phyloP scores from a whole-genome alignment of 2,329 filamentous ascomycete species.

The Moelleriella libera region DNA sequence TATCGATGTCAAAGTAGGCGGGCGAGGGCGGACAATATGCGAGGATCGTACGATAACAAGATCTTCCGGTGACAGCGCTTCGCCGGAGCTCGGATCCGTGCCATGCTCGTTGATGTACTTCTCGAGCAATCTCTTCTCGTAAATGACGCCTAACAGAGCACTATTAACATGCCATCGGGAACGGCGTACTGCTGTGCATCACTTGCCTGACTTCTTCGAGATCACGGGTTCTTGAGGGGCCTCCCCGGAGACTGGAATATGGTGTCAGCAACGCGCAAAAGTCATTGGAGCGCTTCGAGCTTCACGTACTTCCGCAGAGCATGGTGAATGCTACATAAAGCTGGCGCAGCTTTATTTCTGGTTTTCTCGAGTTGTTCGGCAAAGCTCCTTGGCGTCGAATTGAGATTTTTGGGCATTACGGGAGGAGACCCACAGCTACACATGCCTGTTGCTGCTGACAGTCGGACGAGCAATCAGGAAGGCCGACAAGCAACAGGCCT shows the following conservation, averaged over 20 bases:
- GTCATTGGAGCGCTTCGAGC: no score
- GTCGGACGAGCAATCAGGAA: no score
- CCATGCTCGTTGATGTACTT: slow-evolving; percentile 88
- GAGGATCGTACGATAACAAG: slow-evolving; percentile 76
- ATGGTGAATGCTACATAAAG: slow-evolving; percentile 20
- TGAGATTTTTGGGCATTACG: slow-evolving; percentile 9
- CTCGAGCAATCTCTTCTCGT: slow-evolving; percentile 90
- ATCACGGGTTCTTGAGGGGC: slow-evolving; percentile 88
- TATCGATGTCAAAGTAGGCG: slow-evolving; percentile 89
- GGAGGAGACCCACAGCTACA: neutral
- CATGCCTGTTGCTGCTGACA: no score
- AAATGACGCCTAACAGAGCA: slow-evolving; percentile 56
- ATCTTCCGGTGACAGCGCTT: slow-evolving; percentile 72
- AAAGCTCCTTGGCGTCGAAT: slow-evolving; percentile 4
- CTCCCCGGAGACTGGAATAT: slow-evolving; percentile 73
- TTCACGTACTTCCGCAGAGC: slow-evolving; percentile 32
- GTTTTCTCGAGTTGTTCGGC: slow-evolving; percentile 5
- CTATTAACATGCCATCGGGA: neutral
- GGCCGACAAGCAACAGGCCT: no score
- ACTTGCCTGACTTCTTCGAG: slow-evolving; percentile 82
- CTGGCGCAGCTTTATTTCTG: slow-evolving; percentile 7
- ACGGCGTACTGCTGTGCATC: neutral
- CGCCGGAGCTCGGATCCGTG: slow-evolving; percentile 80
- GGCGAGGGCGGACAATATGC: slow-evolving; percentile 73
- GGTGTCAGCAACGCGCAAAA: neutral